Percentiles rank a stretch among this genome's conserved stretches.
These are phyloP conservation scores for Boletus rex-veris DNA, from an alignment of 768 basidiomycete species.

Conservation along the genomic window DNA sequence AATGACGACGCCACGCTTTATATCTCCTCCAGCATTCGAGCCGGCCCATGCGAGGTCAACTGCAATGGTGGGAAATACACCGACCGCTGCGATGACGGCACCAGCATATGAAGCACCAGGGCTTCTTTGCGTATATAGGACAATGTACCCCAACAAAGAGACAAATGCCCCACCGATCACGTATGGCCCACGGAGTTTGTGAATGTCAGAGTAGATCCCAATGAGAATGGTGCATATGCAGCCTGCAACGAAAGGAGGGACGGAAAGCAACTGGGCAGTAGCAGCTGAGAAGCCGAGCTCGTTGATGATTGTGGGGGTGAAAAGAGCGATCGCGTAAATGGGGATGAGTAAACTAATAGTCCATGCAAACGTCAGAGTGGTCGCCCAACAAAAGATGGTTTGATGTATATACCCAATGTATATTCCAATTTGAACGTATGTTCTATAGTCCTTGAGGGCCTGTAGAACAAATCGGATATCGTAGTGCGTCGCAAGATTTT, in stretches of 20 bases:
- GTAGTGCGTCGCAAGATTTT: constrained; percentile 44
- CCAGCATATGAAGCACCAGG: constrained; percentile 40
- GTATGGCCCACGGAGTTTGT: constrained; percentile 46
- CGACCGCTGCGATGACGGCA: constrained; percentile 47
- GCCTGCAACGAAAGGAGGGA: constrained; percentile 48
- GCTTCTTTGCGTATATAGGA: constrained; percentile 37
- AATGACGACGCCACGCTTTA: constrained; percentile 48
- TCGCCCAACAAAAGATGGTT: neutral
- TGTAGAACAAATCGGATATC: constrained; percentile 46
- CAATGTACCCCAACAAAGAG: constrained; percentile 49
- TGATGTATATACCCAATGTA: constrained; percentile 37
- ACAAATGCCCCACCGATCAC: constrained; percentile 41
- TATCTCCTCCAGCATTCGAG: constrained; percentile 53
- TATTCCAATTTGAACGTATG: constrained; percentile 32
- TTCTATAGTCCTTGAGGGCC: constrained; percentile 46
- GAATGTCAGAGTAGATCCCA: constrained; percentile 42
- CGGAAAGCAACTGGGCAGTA: constrained; percentile 47
- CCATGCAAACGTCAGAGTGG: neutral
- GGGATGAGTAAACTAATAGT: constrained; percentile 40
- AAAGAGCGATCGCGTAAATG: constrained; percentile 47
- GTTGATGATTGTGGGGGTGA: constrained; percentile 49
- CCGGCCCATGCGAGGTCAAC: constrained; percentile 53
- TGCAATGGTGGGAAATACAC: constrained; percentile 50
- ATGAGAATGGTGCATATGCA: constrained; percentile 42
- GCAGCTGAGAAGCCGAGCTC: constrained; percentile 50